Base-by-base conservation (phyloP, 495 filamentous ascomycete species). In the Penicillium parvum region DNA sequence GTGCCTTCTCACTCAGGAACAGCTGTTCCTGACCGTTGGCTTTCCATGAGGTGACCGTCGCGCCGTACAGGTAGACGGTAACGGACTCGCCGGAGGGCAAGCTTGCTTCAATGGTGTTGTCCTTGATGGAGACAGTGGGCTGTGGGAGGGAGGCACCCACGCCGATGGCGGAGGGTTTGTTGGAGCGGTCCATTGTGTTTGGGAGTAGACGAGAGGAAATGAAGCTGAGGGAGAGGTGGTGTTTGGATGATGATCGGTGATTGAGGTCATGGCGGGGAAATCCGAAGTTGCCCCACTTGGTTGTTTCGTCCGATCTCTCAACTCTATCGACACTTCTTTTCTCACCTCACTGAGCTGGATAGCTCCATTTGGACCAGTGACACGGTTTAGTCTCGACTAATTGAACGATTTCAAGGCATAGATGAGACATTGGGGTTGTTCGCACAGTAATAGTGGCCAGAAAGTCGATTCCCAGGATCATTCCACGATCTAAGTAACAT, bases 31-130 rank as follows among this genome's bases (percentile, higher is more conserved):
- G 65, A 46, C 89, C 90, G 26, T 71, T 66, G 22, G 78, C 77
- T 73, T 91, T 95, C 94, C 94, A 99, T 53, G 83, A 88, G 43
- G 84, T 84, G 43, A 97, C 83, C 7, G 94, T 97, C 0, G 94
- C 94, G 42, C 94, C 94, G 58, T 88, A 86, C 8, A 96, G 80
- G 36, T 97, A 74, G 33, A 99, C 74, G 36, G 86, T 79, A 50
- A 95, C 79, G 33, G 78, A 85, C 63, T 97, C 90, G 49, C 94
- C 88, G 8, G 85, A 85, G 8, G 92, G 85, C 47, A 97, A 71
- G 37, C 74, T 76, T 43, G 88, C 86, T 19, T 78, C 77, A 29
- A 95, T 78, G 42, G 73, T 72, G 61, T 83, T 82, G 58, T 83
- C 77, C 40, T 76, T 59, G 63, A 88, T 76, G 60, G 76, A 78